Percentiles rank a stretch among this genome's conserved stretches.
These are phyloP conservation scores for Cytauxzoon felis DNA, from an alignment of 169 alveolate genomes.

Conservation along the genomic window DNA sequence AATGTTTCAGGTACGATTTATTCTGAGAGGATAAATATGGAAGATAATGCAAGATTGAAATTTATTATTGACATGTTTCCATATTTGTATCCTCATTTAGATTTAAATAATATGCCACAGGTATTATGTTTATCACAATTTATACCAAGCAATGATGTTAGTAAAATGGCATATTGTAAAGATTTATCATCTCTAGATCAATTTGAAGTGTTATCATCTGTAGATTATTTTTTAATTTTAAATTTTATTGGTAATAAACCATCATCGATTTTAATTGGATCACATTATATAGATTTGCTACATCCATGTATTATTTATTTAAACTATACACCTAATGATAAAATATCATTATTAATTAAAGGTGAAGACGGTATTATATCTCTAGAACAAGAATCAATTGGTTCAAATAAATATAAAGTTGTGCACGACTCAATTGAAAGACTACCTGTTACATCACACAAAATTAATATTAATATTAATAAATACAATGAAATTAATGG, in stretches of 20 bases:
- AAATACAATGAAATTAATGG: slow-evolving; percentile 13
- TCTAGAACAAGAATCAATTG: slow-evolving; percentile 14
- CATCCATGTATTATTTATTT: slow-evolving; percentile 36
- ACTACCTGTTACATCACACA: not conserved
- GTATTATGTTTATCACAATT: no score
- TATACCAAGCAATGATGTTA: no score
- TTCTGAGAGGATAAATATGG: slow-evolving; percentile 5
- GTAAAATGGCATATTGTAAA: no score
- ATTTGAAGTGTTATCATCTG: no score
- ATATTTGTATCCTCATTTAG: no score
- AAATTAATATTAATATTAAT: slow-evolving; percentile 11
- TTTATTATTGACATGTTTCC: no score
- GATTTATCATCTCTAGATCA: no score
- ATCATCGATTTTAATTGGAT: no score
- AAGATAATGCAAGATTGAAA: slow-evolving; percentile 9
- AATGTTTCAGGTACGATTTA: slow-evolving; percentile 6
- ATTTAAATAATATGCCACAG: no score
- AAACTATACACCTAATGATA: slow-evolving; percentile 11
- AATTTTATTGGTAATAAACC: no score
- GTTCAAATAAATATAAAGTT: slow-evolving; percentile 7
- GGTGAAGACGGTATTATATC: slow-evolving; percentile 4
- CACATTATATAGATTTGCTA: no score
- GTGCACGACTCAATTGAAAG: slow-evolving; percentile 1
- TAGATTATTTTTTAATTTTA: no score
- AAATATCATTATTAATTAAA: slow-evolving; percentile 6